Conservation (phyloP, 2,329 filamentous ascomycete species). For the Emergomyces pasteurianus region DNA sequence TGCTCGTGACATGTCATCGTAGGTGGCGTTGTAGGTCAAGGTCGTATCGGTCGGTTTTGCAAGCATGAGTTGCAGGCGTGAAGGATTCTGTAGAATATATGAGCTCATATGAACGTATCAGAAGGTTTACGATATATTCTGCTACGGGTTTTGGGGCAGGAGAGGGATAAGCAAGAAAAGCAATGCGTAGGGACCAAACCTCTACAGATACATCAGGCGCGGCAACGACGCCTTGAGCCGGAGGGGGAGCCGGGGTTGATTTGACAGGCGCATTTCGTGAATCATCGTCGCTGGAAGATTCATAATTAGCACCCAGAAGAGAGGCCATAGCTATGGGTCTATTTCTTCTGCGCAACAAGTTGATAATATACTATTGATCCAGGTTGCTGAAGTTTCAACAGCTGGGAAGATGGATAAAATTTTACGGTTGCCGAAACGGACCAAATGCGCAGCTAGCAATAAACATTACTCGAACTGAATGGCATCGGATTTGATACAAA, state of each 20-base stretch:
- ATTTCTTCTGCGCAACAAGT: neutral
- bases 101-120: slow-evolving; percentile 17
- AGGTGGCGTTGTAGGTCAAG: slow-evolving; percentile 48
- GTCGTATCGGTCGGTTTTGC: slow-evolving; percentile 40
- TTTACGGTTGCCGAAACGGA: neutral
- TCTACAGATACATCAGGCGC: slow-evolving; percentile 44
- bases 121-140: neutral
- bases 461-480: neutral
- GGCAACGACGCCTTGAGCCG: slow-evolving; percentile 32
- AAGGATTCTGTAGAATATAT: slow-evolving; percentile 35
- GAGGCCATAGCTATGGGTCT: slow-evolving; percentile 25
- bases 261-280: slow-evolving; percentile 13
- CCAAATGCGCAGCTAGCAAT: neutral
- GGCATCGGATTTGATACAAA: neutral
- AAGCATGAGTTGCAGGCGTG: slow-evolving; percentile 40
- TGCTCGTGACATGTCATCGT: slow-evolving; percentile 57
- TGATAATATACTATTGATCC: neutral
- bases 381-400: neutral
- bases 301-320: slow-evolving; percentile 34
- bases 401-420: neutral
- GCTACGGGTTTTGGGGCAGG: neutral
- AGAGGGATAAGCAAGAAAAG: neutral
- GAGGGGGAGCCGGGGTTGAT: slow-evolving; percentile 15
- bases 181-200: slow-evolving; percentile 38
- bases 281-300: slow-evolving; percentile 38